Conservation (phyloP, 768 basidiomycete genomes). For the Russula sp. region DNA sequence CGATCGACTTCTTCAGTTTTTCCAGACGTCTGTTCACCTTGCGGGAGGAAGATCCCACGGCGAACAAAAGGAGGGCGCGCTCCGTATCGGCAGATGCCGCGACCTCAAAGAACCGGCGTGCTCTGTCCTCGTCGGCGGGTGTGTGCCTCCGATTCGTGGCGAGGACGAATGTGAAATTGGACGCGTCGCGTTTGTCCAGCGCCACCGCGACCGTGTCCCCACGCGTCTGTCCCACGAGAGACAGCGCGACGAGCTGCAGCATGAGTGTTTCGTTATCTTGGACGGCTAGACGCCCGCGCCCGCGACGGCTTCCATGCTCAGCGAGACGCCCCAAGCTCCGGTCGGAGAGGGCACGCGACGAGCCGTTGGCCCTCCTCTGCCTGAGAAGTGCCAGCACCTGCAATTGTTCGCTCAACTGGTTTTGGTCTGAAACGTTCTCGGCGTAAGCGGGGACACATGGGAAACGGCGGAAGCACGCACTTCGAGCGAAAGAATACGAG, state of each 20-base stretch:
- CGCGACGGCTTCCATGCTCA: constrained; percentile 6
- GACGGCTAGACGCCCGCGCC: constrained; percentile 14
- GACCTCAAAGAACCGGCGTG: constrained; percentile 13
- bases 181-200: constrained; percentile 16
- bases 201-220: constrained; percentile 20
- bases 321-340: constrained; percentile 6
- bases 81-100: constrained; percentile 11
- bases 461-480: not conserved
- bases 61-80: constrained; percentile 7
- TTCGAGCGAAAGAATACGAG: constrained; percentile 10
- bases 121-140: constrained; percentile 8
- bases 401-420: constrained; percentile 19
- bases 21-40: constrained; percentile 16
- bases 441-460: not conserved
- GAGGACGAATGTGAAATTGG: constrained; percentile 17
- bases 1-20: constrained; percentile 12
- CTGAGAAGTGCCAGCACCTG: constrained; percentile 14
- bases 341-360: not conserved
- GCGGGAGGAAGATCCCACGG: constrained; percentile 9
- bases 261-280: constrained; percentile 17
- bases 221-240: constrained; percentile 17
- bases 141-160: constrained; percentile 16
- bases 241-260: constrained; percentile 19
- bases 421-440: constrained; percentile 4
- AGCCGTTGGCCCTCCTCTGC: not conserved